Conservation (phyloP, 805 yeast genomes). For the Kluyveromyces nonfermentans region DNA sequence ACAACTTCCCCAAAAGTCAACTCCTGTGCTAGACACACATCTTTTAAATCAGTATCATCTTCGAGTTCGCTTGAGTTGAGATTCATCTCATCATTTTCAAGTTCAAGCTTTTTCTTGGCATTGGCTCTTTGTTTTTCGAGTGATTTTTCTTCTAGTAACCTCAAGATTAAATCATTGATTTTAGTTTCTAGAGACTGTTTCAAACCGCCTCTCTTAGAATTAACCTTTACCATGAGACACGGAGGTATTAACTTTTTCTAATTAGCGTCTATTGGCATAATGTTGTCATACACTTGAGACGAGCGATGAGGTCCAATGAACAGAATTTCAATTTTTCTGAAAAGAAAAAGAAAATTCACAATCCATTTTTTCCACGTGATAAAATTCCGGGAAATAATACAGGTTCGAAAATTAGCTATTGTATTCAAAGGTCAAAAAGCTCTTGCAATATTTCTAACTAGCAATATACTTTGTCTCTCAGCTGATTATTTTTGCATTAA, state of each 20-base stretch:
- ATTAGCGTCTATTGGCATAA: too few species aligned
- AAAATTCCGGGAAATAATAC: too few species aligned
- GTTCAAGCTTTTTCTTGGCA: conserved; percentile 11
- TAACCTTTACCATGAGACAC: conserved; percentile 30
- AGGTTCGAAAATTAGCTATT: background rate
- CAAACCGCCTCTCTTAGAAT: conserved; percentile 19
- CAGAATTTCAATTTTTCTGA: background rate
- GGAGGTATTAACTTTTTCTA: too few species aligned
- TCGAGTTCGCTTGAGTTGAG: conserved; percentile 4
- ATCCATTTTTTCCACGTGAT: background rate
- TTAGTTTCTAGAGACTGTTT: conserved; percentile 42
- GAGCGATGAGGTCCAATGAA: background rate
- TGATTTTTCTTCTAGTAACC: conserved; percentile 52
- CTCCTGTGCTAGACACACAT: conserved; percentile 46
- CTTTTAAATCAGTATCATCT: conserved; percentile 23
- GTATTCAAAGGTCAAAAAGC: too few species aligned
- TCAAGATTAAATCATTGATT: conserved; percentile 45
- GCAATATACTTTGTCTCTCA: too few species aligned
- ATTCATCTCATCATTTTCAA: conserved; percentile 8
- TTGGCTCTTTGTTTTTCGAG: conserved; percentile 31
- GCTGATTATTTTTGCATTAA: too few species aligned
- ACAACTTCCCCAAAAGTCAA: conserved; percentile 42
- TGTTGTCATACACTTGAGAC: too few species aligned
- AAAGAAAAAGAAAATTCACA: background rate
- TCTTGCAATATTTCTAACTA: background rate